Base-by-base conservation (phyloP, 306 rosid genomes). In the Acacia crassicarpa region DNA sequence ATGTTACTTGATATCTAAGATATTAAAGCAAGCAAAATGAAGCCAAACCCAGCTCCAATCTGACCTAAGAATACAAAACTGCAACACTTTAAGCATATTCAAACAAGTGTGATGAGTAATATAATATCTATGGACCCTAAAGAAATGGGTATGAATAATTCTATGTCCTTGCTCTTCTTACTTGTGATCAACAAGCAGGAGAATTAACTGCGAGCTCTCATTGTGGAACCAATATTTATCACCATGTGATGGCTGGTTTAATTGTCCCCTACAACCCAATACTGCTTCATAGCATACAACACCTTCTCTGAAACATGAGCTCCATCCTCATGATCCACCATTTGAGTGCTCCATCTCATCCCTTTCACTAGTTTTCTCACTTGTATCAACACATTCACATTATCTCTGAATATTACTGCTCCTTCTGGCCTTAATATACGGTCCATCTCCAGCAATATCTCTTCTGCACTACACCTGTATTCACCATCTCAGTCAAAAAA, bases 341-440 rank as follows among this genome's bases (percentile, higher is more conserved):
- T 71, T 12, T 23, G 56, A 0, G 58, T 45, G 0, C 45, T 71
- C 75, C 75, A 71, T 71, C 58, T 71, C 75, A 71, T 71, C 40
- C 75, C 75, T 45, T 71, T 71, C 58, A 45, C 58, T 6, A 30
- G 32, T 25, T 32, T 71, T 25, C 19, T 13, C 35, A 71, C 58
- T 32, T 44, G 58, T 32, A 23, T 71, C 10, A 71, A 32, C n/a
- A 25, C 75, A 45, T 51, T 25, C 58, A 45, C 40, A 13, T 71
- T 6, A 45, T 71, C 75, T 45, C 75, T 44, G 7, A 71, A 44
- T 71, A 71, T 71, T 8, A 71, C 75, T 23, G 75, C 58, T 45
- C 75, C 75, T 71, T 71, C 75, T 44, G 75, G 75, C 40, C 75
- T 71, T 9, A 71, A 45, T 71, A 71, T 71, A 8, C 75, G 75